These are phyloP conservation scores for Pichia paraexigua DNA, from an alignment of 805 yeast genomes.

Conservation along the genomic window DNA sequence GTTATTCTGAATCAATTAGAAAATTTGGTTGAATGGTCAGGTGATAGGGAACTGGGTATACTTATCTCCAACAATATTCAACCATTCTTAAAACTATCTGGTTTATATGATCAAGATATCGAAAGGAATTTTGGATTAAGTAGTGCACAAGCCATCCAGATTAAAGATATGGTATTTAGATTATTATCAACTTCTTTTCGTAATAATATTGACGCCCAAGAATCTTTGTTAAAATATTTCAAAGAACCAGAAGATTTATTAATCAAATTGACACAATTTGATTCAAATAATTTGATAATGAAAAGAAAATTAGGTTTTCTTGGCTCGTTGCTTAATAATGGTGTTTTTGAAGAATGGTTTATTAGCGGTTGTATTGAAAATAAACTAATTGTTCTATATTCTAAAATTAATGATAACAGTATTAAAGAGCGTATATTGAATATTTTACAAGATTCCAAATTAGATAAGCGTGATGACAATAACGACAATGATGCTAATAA, in stretches of 20 bases:
- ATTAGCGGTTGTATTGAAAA: slow-evolving; percentile 14
- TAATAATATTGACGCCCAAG: slow-evolving; percentile 49
- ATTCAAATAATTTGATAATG: slow-evolving; percentile 6
- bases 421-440: slow-evolving; percentile 34
- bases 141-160: slow-evolving; percentile 8
- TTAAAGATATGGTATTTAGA: slow-evolving; percentile 49
- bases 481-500: slow-evolving; percentile 7
- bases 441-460: slow-evolving; percentile 38
- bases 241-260: slow-evolving; percentile 15
- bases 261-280: slow-evolving; percentile 11
- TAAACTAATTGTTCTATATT: slow-evolving; percentile 21
- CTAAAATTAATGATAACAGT: slow-evolving; percentile 13
- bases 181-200: slow-evolving; percentile 62
- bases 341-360: slow-evolving; percentile 26
- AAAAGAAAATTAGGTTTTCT: slow-evolving; percentile 45
- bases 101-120: slow-evolving; percentile 16
- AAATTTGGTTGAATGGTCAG: slow-evolving; percentile 50
- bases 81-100: slow-evolving; percentile 26
- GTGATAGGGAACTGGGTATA: slow-evolving; percentile 56
- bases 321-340: slow-evolving; percentile 35
- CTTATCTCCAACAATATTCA: slow-evolving; percentile 33
- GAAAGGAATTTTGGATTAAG: slow-evolving; percentile 7
- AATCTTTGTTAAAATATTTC: slow-evolving; percentile 13
- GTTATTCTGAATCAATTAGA: slow-evolving; percentile 26
- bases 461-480: slow-evolving; percentile 9